phyloP scores from a whole-genome alignment of 148 eudicot genomes.

The Camellia lanceoleosa region DNA sequence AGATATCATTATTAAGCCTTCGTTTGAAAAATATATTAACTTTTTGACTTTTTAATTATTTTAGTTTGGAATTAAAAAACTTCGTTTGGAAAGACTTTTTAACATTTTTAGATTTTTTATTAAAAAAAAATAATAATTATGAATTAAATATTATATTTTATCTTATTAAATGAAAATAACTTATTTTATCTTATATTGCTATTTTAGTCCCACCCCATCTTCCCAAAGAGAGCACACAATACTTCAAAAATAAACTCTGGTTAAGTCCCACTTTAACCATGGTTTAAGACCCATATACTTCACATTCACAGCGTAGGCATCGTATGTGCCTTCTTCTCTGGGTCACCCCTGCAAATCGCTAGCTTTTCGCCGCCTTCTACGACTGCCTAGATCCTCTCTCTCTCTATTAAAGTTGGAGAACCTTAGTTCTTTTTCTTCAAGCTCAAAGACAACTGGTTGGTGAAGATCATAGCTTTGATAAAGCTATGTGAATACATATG shows the following conservation, averaged over 20 bases:
- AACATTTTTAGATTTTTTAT: too few relatives aligned
- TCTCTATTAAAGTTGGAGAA: slow-evolving; percentile 9
- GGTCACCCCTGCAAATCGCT: slow-evolving; percentile 30
- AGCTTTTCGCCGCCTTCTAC: slow-evolving; percentile 38
- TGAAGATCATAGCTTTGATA: slow-evolving; percentile 20
- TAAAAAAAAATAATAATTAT: too few relatives aligned
- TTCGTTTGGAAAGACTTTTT: too few relatives aligned
- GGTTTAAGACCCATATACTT: neutral
- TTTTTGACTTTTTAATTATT: too few relatives aligned
- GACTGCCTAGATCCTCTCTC: neutral
- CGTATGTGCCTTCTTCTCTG: slow-evolving; percentile 11
- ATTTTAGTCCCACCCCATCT: too few relatives aligned
- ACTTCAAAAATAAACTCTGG: neutral
- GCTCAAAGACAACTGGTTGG: slow-evolving; percentile 23
- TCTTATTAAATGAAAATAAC: too few relatives aligned
- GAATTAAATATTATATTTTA: too few relatives aligned
- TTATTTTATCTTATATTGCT: too few relatives aligned
- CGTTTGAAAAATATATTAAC: too few relatives aligned
- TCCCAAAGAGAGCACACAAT: neutral
- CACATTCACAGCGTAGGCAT: neutral
- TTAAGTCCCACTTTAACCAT: neutral
- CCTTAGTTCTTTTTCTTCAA: slow-evolving; percentile 5
- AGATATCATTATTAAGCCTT: too few relatives aligned
- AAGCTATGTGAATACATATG: slow-evolving; percentile 31
- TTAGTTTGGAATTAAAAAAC: too few relatives aligned